Conservation (phyloP, 2,329 filamentous ascomycete genomes). For the Calonectria pseudoturangicola region DNA sequence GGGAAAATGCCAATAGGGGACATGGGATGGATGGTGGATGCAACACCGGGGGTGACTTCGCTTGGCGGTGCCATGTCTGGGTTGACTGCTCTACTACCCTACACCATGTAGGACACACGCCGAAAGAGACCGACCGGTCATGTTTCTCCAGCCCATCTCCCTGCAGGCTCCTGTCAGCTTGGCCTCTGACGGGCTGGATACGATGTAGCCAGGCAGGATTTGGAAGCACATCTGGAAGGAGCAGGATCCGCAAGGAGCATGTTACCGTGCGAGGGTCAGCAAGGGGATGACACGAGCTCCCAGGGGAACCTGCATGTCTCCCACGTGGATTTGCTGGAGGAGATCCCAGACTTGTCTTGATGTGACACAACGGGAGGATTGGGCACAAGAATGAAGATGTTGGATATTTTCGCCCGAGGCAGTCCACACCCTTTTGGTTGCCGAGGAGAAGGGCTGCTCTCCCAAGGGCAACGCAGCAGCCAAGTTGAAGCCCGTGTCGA, state of each 20-base stretch:
- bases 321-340: slow-evolving; percentile 47
- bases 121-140: background rate
- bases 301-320: slow-evolving; percentile 53
- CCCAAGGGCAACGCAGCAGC: slow-evolving; percentile 19
- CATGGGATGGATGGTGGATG: slow-evolving; percentile 35
- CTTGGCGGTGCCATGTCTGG: slow-evolving; percentile 14
- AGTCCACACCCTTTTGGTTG: background rate
- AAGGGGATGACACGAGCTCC: slow-evolving; percentile 41
- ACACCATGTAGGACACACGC: background rate
- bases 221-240: slow-evolving; percentile 30
- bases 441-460: slow-evolving; percentile 12
- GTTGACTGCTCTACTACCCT: slow-evolving; percentile 10
- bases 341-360: slow-evolving; percentile 27
- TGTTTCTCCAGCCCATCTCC: slow-evolving; percentile 18
- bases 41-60: slow-evolving; percentile 32
- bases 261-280: slow-evolving; percentile 25
- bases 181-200: slow-evolving; percentile 27
- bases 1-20: slow-evolving; percentile 33
- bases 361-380: slow-evolving; percentile 38
- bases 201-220: slow-evolving; percentile 31
- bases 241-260: slow-evolving; percentile 31
- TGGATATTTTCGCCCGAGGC: slow-evolving; percentile 10
- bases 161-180: slow-evolving; percentile 26
- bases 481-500: slow-evolving; percentile 26
- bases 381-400: background rate